Conservation (phyloP, 768 basidiomycete genomes). For the Hygrophorus russula region DNA sequence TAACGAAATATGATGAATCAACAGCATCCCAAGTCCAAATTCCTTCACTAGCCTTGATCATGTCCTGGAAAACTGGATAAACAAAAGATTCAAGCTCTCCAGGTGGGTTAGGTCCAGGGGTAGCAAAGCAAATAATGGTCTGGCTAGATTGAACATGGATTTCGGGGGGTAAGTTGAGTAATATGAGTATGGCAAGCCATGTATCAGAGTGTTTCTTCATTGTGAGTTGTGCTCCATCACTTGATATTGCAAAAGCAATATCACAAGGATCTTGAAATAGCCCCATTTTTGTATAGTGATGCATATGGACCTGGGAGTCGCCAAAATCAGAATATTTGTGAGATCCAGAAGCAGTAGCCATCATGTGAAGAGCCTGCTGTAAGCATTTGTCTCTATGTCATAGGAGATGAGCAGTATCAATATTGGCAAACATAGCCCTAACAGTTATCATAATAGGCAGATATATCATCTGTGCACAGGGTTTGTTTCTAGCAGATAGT, state of each 20-base stretch:
- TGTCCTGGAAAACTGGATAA: slow-evolving; percentile 17
- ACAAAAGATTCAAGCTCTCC: slow-evolving; percentile 17
- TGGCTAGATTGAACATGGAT: slow-evolving; percentile 12
- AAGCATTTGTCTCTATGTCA: slow-evolving; percentile 16
- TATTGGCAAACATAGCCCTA: slow-evolving; percentile 18
- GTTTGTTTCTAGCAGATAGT: slow-evolving; percentile 5
- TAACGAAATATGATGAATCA: slow-evolving; percentile 14
- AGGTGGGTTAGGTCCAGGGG: slow-evolving; percentile 18
- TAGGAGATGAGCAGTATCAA: slow-evolving; percentile 12
- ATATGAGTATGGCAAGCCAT: slow-evolving; percentile 14
- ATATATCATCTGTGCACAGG: slow-evolving; percentile 13
- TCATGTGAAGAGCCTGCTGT: slow-evolving; percentile 12
- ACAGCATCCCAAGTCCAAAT: slow-evolving; percentile 24
- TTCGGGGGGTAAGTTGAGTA: slow-evolving; percentile 14
- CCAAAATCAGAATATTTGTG: slow-evolving; percentile 18
- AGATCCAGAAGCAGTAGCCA: slow-evolving; percentile 8
- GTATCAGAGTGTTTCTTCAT: slow-evolving; percentile 22
- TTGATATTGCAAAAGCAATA: slow-evolving; percentile 15
- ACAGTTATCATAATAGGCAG: slow-evolving; percentile 16
- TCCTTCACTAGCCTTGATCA: slow-evolving; percentile 16
- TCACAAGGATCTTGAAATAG: slow-evolving; percentile 16
- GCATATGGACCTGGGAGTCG: slow-evolving; percentile 12
- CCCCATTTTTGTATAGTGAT: slow-evolving; percentile 11
- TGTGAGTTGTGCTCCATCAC: slow-evolving; percentile 21
- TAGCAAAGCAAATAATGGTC: slow-evolving; percentile 15